Percentiles rank a stretch among this genome's conserved stretches.
Conservation (phyloP, 2,329 filamentous ascomycete species). For the Cladosporium sp. region DNA sequence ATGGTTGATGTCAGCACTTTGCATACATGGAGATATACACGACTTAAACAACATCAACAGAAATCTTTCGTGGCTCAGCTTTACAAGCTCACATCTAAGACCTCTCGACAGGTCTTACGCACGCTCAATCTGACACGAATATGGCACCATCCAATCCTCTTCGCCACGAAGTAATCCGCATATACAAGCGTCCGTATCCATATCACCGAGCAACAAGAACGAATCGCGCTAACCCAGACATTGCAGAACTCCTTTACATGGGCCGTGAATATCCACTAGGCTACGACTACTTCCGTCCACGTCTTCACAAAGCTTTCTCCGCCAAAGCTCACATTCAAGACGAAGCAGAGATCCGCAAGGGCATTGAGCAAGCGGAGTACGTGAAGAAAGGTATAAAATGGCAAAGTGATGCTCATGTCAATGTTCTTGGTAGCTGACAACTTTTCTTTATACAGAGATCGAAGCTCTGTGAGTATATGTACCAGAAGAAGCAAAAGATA, state of each 20-base stretch:
- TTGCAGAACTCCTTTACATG: conserved; percentile 72
- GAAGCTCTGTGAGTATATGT: conserved; percentile 72
- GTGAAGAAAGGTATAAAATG: conserved; percentile 80
- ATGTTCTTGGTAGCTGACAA: background rate
- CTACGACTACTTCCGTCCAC: conserved; percentile 73
- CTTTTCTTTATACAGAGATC: conserved; percentile 59
- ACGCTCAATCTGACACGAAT: background rate
- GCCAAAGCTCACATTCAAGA: conserved; percentile 66
- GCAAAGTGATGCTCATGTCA: background rate
- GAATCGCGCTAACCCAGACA: background rate
- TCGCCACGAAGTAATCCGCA: conserved; percentile 71
- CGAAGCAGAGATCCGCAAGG: conserved; percentile 69
- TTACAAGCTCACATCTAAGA: no score
- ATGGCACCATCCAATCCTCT: conserved; percentile 37
- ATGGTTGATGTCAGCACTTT: background rate
- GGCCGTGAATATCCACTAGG: conserved; percentile 85
- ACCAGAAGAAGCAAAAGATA: no score
- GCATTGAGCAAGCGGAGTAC: conserved; percentile 74
- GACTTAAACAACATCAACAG: no score
- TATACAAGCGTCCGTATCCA: conserved; percentile 72
- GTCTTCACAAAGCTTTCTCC: conserved; percentile 81
- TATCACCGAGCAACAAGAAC: background rate
- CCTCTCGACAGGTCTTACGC: no score
- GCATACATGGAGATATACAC: background rate
- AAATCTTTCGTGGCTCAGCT: no score